phyloP scores from a whole-genome alignment of 768 basidiomycete species.

The Hygrocybe punicea region DNA sequence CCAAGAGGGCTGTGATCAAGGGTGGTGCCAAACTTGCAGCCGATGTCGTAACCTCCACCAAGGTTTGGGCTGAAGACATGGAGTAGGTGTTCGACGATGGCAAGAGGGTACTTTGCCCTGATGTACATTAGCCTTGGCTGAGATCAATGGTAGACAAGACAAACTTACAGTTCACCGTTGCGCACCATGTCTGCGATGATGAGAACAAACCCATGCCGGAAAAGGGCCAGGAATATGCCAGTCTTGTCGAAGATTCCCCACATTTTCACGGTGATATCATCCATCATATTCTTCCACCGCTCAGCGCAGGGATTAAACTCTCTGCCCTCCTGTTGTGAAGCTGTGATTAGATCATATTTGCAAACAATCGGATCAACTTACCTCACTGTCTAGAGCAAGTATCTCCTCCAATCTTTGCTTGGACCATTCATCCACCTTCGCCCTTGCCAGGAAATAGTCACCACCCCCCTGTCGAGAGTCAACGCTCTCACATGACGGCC shows the following conservation, averaged over 20 bases:
- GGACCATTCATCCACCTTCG: no score
- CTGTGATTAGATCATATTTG: no score
- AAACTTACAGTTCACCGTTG: constrained; percentile 28
- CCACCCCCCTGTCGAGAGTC: background rate
- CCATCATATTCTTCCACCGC: constrained; percentile 21
- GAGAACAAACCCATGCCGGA: constrained; percentile 19
- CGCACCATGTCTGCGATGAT: constrained; percentile 23
- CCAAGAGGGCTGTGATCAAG: constrained; percentile 19
- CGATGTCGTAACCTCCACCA: constrained; percentile 21
- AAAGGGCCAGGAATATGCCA: constrained; percentile 26
- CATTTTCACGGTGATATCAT: constrained; percentile 15
- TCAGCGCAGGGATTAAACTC: constrained; percentile 16
- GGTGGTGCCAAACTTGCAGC: constrained; percentile 21
- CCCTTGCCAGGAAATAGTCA: no score
- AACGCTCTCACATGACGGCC: background rate
- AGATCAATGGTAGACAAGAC: background rate
- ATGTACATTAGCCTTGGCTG: background rate
- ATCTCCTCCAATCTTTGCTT: no score
- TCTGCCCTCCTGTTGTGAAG: no score
- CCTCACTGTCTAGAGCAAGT: no score
- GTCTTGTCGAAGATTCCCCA: constrained; percentile 30
- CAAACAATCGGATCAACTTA: no score
- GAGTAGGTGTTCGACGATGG: constrained; percentile 14
- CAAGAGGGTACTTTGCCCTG: constrained; percentile 22
- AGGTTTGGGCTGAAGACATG: constrained; percentile 12